Base-by-base conservation (phyloP, 129 eudicot species). In the Ambrosia trifida region DNA sequence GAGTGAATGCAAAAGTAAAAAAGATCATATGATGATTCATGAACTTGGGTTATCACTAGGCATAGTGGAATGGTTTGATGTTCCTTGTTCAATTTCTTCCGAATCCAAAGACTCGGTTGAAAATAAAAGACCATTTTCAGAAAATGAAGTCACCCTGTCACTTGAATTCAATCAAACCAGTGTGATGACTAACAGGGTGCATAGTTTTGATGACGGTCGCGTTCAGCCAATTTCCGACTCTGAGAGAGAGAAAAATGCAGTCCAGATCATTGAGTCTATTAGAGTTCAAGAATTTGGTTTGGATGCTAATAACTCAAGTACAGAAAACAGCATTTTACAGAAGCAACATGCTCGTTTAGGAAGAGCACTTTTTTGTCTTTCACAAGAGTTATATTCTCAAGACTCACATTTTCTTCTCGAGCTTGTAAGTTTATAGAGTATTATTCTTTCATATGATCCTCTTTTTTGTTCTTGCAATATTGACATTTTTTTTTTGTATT, bases 341-440 rank as follows among this genome's bases (percentile, higher is more conserved):
- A 94, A 90, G 87, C 98, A 94, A 72, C 96, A 94, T 73, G 92
- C 98, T 82, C 92, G 98, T 18, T 78, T 94, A 70, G 98, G 98
- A 74, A 86, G 98, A 85, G 98, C 98, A 68, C 96, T 94, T 65
- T 92, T 87, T 82, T 89, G 98, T 73, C 98, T 94, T 72, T 94
- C 98, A 13, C 90, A 87, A 30, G 98, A 94, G 72, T 78, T 94
- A 75, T 94, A 94, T 75, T 89, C 98, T 7, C 92, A 94, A 76
- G 97, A 94, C 73, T 94, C 98, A 3, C 98, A 94, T 77, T 94
- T 94, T 81, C 89, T 94, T 60, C 80, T 94, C 20, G 98, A 94
- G 85, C 90, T 94, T 82, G 97, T 89, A 85, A 60, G 79, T 28
- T 20, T 51, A 10, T 8, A 36, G 13, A 36, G 13, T 40, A 18